These are phyloP conservation scores for Zychaea mexicana DNA, from an alignment of 371 early-diverging fungal species.

Conservation along the genomic window DNA sequence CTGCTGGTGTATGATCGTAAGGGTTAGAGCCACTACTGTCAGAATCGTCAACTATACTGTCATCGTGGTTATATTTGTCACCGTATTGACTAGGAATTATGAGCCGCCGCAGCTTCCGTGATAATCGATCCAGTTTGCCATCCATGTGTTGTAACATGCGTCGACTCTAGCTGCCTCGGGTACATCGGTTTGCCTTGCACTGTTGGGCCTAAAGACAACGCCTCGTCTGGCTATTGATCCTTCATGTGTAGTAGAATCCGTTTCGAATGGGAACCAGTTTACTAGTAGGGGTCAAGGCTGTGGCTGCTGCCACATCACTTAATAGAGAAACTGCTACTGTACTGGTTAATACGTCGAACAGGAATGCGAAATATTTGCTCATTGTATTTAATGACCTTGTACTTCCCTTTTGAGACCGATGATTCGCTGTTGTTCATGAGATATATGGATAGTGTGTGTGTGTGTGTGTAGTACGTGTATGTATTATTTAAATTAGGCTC, in stretches of 20 bases:
- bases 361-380: conserved; percentile 37
- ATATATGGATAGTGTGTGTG: too few relatives aligned
- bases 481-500: too few relatives aligned
- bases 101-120: conserved; percentile 6
- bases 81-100: not conserved
- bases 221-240: conserved; percentile 36
- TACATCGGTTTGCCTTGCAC: conserved; percentile 38
- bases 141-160: conserved; percentile 23
- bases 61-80: not conserved
- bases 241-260: conserved; percentile 22
- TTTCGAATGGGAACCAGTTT: conserved; percentile 42
- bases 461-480: not conserved
- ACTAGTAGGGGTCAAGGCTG: conserved; percentile 33
- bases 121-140: conserved; percentile 32
- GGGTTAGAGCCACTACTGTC: not conserved
- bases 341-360: conserved; percentile 31
- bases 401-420: conserved; percentile 16
- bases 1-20: not conserved
- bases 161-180: conserved; percentile 21
- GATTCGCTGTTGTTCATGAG: conserved; percentile 16
- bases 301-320: conserved; percentile 44
- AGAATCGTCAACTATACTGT: not conserved
- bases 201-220: conserved; percentile 18
- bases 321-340: conserved; percentile 35
- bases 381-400: conserved; percentile 33